Evolutionary conservation across 495 filamentous ascomycete genomes (phyloP).

Genomic region (Physcia stellaris): DNA sequence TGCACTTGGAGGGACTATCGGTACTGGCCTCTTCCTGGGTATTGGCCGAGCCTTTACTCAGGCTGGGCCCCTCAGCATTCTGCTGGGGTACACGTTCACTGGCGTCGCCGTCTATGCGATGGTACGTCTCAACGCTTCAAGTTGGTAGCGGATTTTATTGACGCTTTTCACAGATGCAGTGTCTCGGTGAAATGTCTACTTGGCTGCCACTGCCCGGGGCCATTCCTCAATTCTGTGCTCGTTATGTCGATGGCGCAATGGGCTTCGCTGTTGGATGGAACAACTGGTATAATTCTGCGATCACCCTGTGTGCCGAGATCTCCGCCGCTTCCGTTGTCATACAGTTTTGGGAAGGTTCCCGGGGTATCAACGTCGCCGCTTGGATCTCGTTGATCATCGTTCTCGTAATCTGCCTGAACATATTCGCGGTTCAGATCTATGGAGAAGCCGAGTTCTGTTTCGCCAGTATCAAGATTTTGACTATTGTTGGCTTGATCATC

Average conservation of each 20-base stretch:
- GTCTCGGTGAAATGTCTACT: slow-evolving; percentile 57
- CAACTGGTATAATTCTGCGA: slow-evolving; percentile 41
- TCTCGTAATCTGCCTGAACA: slow-evolving; percentile 50
- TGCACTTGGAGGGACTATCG: slow-evolving; percentile 55
- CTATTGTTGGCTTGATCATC: slow-evolving; percentile 55
- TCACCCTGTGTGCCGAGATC: slow-evolving; percentile 63
- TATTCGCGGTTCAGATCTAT: slow-evolving; percentile 52
- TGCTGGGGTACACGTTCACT: slow-evolving; percentile 59
- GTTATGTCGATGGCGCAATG: slow-evolving; percentile 58
- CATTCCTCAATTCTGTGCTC: slow-evolving; percentile 60
- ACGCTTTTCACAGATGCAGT: slow-evolving; percentile 25
- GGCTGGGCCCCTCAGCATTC: slow-evolving; percentile 50
- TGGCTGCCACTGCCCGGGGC: slow-evolving; percentile 63
- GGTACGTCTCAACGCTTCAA: slow-evolving; percentile 19
- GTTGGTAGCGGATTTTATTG: neutral
- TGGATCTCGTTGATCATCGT: slow-evolving; percentile 70
- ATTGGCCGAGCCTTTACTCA: slow-evolving; percentile 47
- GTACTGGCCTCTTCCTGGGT: slow-evolving; percentile 64
- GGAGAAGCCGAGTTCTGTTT: slow-evolving; percentile 68
- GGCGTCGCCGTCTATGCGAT: slow-evolving; percentile 49
- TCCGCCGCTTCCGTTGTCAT: slow-evolving; percentile 62
- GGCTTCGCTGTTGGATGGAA: slow-evolving; percentile 78
- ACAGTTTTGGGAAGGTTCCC: slow-evolving; percentile 51
- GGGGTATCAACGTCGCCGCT: slow-evolving; percentile 41
- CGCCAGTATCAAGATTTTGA: slow-evolving; percentile 61